Conservation (phyloP, 129 eudicot genomes). For the Flaveria trinervia region DNA sequence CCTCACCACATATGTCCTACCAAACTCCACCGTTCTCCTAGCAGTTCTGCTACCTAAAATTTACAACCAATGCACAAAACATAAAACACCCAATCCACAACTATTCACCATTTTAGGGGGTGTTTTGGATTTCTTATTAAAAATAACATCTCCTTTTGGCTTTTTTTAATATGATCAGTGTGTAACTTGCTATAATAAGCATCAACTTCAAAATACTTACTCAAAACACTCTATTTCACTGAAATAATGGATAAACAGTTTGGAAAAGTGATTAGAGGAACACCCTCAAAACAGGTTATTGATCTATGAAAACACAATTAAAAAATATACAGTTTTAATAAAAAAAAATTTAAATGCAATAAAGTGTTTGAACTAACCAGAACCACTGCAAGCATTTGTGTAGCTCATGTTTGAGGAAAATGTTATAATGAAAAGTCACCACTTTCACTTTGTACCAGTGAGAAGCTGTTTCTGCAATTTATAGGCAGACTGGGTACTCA, state of each 20-base stretch:
- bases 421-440: conserved; percentile 23
- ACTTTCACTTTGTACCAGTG: conserved; percentile 15
- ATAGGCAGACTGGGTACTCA: conserved; percentile 46
- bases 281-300: neutral
- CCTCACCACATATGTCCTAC: conserved; percentile 96
- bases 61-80: conserved; percentile 14
- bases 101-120: neutral
- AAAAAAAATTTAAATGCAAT: neutral
- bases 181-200: neutral
- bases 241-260: neutral
- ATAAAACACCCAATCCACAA: neutral
- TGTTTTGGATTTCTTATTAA: neutral
- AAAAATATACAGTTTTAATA: neutral
- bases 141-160: neutral
- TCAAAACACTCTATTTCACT: neutral
- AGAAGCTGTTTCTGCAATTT: conserved; percentile 46
- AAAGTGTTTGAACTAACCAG: conserved; percentile 64
- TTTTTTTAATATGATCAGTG: neutral
- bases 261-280: neutral
- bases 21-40: conserved; percentile 81
- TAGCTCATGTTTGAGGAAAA: conserved; percentile 60
- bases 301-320: neutral
- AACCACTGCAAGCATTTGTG: conserved; percentile 69
- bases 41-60: conserved; percentile 69
- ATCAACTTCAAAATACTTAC: neutral